Base-by-base conservation (phyloP, 2,329 filamentous ascomycete genomes). In the Colletotrichum euphorbiae region DNA sequence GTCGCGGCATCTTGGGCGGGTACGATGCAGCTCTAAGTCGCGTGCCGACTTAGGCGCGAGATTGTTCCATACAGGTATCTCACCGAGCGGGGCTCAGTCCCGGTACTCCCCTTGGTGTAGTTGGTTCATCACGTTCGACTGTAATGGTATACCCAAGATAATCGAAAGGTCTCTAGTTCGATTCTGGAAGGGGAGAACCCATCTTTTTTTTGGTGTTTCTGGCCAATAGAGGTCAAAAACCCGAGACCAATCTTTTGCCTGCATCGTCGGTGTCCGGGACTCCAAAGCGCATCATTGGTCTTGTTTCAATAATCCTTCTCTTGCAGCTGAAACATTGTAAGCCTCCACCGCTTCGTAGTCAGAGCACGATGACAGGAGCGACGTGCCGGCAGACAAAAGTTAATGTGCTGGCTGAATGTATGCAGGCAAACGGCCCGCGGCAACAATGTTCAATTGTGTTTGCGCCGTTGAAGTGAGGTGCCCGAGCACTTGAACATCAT, bases 191-290 rank as follows among this genome's bases (percentile, higher is more conserved):
- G 42, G 67, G 54, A 69, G 58, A 69, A 28, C 13, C 51, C 7
- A 17, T 48, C 46, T 24, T 31, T 66, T 51, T 65, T 61, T 17
- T 81, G 80, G 5, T 51, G 15, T 38, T n/a, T 12, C 28, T 24
- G 13, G 1, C 15, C 33, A 13, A 38, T 12, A 15, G 36, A 38
- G 9, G 1, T 38, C 2, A 12, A 1, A 13, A 8, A 13, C 12
- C 5, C 13, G 12, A 11, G 5, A 38, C 4, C n/a, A 15, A 6
- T 19, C 33, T 24, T 28, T 66, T 31, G 17, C 42, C 42, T 15
- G n/a, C n/a, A 8, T 45, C 42, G 12, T 45, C 11, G 11, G 36
- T 38, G 36, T 38, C 12, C 36, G 36, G 11, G 36, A 15, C 36
- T 33, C 40, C 15, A 36, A 42, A 17, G 52, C 50, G 42, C 28